A percentile compares a stretch with the other conserved stretches of the same genome.
These are phyloP conservation scores for Diaporthe caulivora DNA, from an alignment of 2,329 filamentous ascomycete genomes.

Conservation along the genomic window DNA sequence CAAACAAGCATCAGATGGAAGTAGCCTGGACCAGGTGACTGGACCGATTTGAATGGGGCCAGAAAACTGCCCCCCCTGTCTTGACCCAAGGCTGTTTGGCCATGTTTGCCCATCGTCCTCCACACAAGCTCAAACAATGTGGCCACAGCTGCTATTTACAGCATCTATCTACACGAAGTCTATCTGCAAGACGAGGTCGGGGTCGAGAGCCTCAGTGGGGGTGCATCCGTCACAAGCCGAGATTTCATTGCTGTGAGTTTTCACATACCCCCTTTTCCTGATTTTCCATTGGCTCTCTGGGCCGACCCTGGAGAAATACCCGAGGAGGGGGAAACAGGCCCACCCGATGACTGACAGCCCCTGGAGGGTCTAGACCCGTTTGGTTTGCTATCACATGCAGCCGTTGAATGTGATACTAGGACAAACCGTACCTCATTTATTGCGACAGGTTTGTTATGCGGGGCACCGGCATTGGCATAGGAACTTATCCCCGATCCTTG, in stretches of 20 bases:
- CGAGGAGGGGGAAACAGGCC: background rate
- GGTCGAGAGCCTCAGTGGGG: constrained; percentile 16
- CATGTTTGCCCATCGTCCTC: background rate
- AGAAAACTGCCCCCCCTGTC: background rate
- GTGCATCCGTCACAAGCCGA: constrained; percentile 20
- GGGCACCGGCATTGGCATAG: background rate
- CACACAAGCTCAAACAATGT: background rate
- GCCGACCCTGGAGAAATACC: background rate
- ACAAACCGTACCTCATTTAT: background rate
- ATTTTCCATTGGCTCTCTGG: background rate
- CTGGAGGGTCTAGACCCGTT: background rate
- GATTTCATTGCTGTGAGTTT: background rate
- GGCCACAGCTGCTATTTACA: background rate
- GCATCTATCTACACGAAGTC: background rate
- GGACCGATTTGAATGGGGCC: too few species aligned
- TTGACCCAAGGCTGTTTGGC: background rate
- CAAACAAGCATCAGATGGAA: background rate
- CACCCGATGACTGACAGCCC: background rate
- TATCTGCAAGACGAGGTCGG: background rate
- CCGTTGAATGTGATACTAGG: background rate
- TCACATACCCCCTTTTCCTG: background rate
- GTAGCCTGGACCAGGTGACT: background rate
- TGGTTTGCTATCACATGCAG: constrained; percentile 7
- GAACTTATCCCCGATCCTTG: too few species aligned
- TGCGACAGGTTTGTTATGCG: background rate